phyloP scores from a whole-genome alignment of 2,329 filamentous ascomycete species.

The Penicillium capsulatum region DNA sequence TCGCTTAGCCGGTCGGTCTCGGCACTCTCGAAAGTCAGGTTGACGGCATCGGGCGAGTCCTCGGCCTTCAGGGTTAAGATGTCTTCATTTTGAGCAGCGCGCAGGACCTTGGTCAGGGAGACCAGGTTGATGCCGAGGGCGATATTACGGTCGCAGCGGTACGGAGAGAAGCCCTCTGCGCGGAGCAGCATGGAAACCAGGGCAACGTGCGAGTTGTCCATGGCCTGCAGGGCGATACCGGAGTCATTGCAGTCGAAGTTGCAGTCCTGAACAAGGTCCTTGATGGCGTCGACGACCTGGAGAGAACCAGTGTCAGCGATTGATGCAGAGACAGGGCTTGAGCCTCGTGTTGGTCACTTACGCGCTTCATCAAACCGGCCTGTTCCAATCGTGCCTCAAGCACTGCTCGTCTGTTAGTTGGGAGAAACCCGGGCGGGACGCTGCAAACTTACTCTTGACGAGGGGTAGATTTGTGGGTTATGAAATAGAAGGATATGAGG shows the following conservation, averaged over 20 bases:
- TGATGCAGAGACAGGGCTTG: neutral
- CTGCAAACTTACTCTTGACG: slow-evolving; percentile 30
- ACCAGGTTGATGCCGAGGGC: slow-evolving; percentile 95
- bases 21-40: slow-evolving; percentile 88
- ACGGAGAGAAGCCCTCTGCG: slow-evolving; percentile 88
- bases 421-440: slow-evolving; percentile 2
- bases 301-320: slow-evolving; percentile 9
- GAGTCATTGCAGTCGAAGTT: slow-evolving; percentile 99
- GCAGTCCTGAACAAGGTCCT: slow-evolving; percentile 98
- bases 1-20: slow-evolving; percentile 90
- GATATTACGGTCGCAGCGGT: slow-evolving; percentile 98
- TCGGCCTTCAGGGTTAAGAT: slow-evolving; percentile 95
- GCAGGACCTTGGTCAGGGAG: slow-evolving; percentile 94
- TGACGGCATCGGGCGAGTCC: slow-evolving; percentile 91
- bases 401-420: slow-evolving; percentile 51
- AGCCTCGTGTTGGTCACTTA: slow-evolving; percentile 37
- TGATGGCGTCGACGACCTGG: slow-evolving; percentile 97
- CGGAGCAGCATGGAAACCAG: slow-evolving; percentile 99
- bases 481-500: slow-evolving; percentile 1
- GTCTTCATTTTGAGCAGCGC: slow-evolving; percentile 89
- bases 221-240: slow-evolving; percentile 94
- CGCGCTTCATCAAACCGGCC: slow-evolving; percentile 92
- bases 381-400: slow-evolving; percentile 97
- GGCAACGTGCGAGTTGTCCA: slow-evolving; percentile 99
- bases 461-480: slow-evolving; percentile 12